A percentile compares a stretch with the other conserved stretches of the same genome.
phyloP scores from a whole-genome alignment of 305 asterid species.

The Solanum hybrid region DNA sequence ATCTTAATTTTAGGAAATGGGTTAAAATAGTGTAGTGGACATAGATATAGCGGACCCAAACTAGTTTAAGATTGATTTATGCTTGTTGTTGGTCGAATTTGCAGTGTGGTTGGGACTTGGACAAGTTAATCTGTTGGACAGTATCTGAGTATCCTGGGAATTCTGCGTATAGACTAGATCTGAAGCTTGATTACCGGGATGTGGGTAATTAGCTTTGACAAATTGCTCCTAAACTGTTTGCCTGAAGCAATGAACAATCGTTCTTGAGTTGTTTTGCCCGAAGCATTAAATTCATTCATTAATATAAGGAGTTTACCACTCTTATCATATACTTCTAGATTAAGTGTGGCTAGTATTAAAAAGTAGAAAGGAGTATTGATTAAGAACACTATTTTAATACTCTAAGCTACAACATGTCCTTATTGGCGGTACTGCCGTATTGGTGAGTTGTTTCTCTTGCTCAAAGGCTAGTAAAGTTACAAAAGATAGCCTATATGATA shows the following conservation, averaged over 20 bases:
- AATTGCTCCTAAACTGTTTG: background rate
- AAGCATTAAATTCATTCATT: background rate
- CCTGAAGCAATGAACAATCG: background rate
- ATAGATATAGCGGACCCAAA: background rate
- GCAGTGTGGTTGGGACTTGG: background rate
- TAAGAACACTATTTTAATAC: background rate
- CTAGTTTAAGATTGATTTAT: background rate
- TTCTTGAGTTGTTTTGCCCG: background rate
- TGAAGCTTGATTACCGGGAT: background rate
- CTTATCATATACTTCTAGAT: background rate
- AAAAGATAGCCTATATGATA: background rate
- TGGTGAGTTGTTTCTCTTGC: background rate
- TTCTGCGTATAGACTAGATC: background rate
- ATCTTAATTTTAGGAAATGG: background rate
- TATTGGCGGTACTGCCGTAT: background rate
- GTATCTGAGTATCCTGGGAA: background rate
- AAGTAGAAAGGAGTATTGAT: background rate
- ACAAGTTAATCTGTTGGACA: background rate
- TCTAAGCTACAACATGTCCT: background rate
- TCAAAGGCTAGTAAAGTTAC: background rate
- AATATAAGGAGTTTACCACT: background rate
- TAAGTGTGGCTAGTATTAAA: background rate
- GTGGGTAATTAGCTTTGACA: background rate
- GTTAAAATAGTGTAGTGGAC: background rate
- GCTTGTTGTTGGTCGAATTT: background rate